Base-by-base conservation (phyloP, 208 protist species). In the Leishmania mexicana region DNA sequence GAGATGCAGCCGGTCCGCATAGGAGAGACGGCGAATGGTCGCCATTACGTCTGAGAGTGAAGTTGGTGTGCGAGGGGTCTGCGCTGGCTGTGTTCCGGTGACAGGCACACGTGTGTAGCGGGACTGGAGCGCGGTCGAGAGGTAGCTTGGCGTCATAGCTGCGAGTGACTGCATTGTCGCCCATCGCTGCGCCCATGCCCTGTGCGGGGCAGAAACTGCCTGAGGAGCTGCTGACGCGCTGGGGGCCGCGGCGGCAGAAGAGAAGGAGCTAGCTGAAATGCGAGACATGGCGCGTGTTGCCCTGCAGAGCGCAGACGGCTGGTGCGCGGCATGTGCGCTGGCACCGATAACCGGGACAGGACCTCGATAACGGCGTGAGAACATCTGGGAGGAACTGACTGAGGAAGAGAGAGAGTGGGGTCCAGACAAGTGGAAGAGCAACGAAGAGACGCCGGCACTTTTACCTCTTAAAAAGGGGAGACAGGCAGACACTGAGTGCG, bases 111-210 rank as follows among this genome's bases (percentile, higher is more conserved):
- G 68, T 2, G 80, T 76, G 67, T 79, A 79, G 65, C 75, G 64
- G 42, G 75, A 75, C 75, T 79, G 81, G 31, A 84, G 35, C 4
- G 51, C 68, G 67, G 75, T 13, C 6, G 70, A 75, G 67, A 84
- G 65, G 81, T 70, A 73, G 45, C 58, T 79, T 11, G 76, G 81
- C 24, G 68, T 3, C 1, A 45, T 42, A 15, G 81, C 75, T 7
- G 68, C 65, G 21, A 84, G 49, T 8, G 75, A 68, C 42, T 75
- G 75, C 40, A 76, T 49, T 38, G 64, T 17, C 3, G 2, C 38
- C 81, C 81, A 84, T 51, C 40, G 51, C 42, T 71, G 58, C n/a
- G 53, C 47, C 81, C 81, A 80, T 47, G 35, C 35, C 10, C 38
- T 24, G 19, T 49, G 45, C 28, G 68, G 68, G 17, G 57, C n/a